Conservation (phyloP, 805 yeast species). For the Isabelozyma pseudorhagii region DNA sequence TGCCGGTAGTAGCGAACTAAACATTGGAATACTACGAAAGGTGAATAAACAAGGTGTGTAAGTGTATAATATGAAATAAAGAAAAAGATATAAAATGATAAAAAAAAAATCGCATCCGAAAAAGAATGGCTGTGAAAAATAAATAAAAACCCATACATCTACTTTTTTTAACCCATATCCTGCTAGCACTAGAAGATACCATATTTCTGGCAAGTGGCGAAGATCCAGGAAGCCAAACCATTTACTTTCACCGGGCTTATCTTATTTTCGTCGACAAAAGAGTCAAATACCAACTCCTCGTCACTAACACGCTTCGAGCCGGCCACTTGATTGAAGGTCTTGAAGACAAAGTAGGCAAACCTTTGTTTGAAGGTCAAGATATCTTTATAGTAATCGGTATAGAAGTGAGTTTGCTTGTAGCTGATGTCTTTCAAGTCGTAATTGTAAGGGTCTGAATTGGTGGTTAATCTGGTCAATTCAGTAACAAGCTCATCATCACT, state of each 20-base stretch:
- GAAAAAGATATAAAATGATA: background rate
- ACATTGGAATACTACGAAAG: conserved; percentile 1
- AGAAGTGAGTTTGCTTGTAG: background rate
- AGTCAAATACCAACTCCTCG: conserved; percentile 15
- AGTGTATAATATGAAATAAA: background rate
- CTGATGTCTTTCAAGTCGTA: background rate
- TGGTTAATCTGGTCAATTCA: conserved; percentile 6
- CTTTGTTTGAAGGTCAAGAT: conserved; percentile 11
- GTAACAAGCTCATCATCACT: conserved; percentile 2
- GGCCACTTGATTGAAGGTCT: conserved; percentile 6
- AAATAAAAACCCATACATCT: background rate
- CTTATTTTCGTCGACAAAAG: conserved; percentile 17
- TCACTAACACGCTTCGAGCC: conserved; percentile 9
- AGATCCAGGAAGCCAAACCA: conserved; percentile 13
- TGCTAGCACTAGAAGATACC: conserved; percentile 17
- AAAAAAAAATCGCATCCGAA: background rate
- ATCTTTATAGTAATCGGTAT: conserved; percentile 5
- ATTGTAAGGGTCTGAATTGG: conserved; percentile 3
- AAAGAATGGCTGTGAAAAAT: background rate
- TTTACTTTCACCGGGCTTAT: conserved; percentile 7
- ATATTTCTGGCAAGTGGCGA: conserved; percentile 18
- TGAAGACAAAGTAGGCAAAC: conserved; percentile 9
- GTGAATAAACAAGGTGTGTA: background rate
- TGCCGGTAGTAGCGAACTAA: conserved; percentile 4
- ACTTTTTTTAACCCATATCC: background rate